A percentile compares a stretch with the other conserved stretches of the same genome.
These are phyloP conservation scores for Chlorella sp. DNA, from an alignment of 139 green algal species.

Conservation along the genomic window DNA sequence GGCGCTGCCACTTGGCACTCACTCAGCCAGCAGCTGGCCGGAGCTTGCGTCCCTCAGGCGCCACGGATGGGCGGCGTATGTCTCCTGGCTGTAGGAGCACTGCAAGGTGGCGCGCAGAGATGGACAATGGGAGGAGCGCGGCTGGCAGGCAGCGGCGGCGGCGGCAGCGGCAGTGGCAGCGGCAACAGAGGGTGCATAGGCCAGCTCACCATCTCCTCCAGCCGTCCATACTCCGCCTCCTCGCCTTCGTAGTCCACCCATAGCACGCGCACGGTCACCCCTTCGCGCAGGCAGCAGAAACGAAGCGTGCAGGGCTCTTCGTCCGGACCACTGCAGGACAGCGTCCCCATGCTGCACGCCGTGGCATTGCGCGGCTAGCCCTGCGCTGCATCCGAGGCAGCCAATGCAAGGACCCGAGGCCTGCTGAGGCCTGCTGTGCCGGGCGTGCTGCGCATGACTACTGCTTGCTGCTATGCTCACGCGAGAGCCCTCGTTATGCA, in stretches of 20 bases:
- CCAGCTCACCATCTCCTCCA: background rate
- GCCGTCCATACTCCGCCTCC: constrained; percentile 28
- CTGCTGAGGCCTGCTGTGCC: no score
- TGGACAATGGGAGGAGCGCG: background rate
- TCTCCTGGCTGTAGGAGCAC: constrained; percentile 43
- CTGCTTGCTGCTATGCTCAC: no score
- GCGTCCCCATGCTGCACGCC: background rate
- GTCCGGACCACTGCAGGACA: background rate
- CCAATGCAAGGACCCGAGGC: no score
- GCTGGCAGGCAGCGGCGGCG: background rate
- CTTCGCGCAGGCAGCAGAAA: background rate
- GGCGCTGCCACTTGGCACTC: background rate
- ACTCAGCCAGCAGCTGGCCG: background rate
- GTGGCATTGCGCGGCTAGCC: no score
- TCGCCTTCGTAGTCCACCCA: constrained; percentile 56
- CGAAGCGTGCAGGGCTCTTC: background rate
- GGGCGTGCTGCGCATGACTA: no score
- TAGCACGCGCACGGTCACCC: constrained; percentile 22
- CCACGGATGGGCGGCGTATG: constrained; percentile 62
- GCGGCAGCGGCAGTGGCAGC: background rate
- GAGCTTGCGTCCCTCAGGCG: constrained; percentile 25
- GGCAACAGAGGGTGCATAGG: no score
- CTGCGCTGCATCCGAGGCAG: no score
- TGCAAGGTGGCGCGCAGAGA: background rate
- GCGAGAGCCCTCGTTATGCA: no score